Evolutionary conservation across 1,139 yeast genomes (phyloP), one percentile per base, ranked within the genome.

Genomic region (Arxiozyma telluris): DNA sequence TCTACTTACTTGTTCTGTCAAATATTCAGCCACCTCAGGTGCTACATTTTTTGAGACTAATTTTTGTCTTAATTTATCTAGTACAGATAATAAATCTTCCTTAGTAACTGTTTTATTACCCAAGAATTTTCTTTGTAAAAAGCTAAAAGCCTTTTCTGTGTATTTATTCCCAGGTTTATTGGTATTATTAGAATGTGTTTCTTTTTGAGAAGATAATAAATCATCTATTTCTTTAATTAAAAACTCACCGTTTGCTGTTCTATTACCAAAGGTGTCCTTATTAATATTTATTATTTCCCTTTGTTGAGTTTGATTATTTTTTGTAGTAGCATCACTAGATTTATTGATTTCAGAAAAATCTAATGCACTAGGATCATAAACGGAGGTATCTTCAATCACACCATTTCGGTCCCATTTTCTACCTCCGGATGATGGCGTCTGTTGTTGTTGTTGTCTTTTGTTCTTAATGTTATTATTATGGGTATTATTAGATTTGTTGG

Each of bases 41-140:
- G 84, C 81, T 38, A 74, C 71, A 70, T 78, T 69, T 67, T 78
- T 62, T 64, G 78, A 61, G 72, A 76, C 64, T 53, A 84, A 68
- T 50, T 77, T 79, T 58, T 81, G 76, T 61, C 77, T 76, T 56
- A 83, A 69, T 48, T 80, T 78, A 52, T 76, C 72, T 48, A 83
- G 62, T 3, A 83, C 79, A 18, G 79, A 73, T 61, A 74, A 75
- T 58, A 83, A 73, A 64, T 83, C 87, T 50, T 79, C 80, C 4
- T 78, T 76, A 4, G 83, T 67, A 30, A 73, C 71, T 6, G 73
- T 70, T 61, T 82, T 83, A 53, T 87, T 87, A 53, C 87, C 87
- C 44, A 83, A 73, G 52, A 79, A 65, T 59, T 77, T 79, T 56
- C 79, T 76, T 54, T 64, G 65, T 51, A 84, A 68, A 60, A 82